These are phyloP conservation scores for Suillus weaverae DNA, from an alignment of 768 basidiomycete species.

Conservation along the genomic window DNA sequence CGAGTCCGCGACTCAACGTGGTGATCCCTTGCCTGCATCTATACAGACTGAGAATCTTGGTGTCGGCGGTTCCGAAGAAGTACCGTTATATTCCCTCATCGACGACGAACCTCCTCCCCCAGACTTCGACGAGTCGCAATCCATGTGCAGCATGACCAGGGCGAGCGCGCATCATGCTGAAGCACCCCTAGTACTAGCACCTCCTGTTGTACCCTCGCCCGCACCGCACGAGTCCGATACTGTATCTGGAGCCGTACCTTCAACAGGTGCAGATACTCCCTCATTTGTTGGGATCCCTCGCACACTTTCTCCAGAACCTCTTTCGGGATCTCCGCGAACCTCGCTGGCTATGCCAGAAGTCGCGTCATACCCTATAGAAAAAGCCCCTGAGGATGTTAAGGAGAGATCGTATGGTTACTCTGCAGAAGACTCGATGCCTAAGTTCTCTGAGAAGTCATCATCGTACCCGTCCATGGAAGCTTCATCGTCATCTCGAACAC, in stretches of 20 bases:
- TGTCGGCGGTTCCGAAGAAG: slow-evolving; percentile 16
- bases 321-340: neutral
- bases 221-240: neutral
- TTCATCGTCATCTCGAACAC: neutral
- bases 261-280: neutral
- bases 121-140: slow-evolving; percentile 20
- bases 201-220: neutral
- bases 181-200: neutral
- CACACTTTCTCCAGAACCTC: neutral
- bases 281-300: no score
- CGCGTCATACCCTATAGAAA: neutral
- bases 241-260: neutral
- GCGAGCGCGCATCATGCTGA: neutral
- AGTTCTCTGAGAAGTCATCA: neutral
- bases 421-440: neutral
- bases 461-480: neutral
- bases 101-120: slow-evolving; percentile 27
- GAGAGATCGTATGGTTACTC: neutral
- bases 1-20: neutral
- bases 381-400: neutral
- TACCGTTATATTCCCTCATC: slow-evolving; percentile 24
- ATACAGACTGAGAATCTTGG: neutral
- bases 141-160: neutral
- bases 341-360: neutral
- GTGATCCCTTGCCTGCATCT: neutral